Conservation (phyloP, 495 filamentous ascomycete species). For the Neurospora sp. region DNA sequence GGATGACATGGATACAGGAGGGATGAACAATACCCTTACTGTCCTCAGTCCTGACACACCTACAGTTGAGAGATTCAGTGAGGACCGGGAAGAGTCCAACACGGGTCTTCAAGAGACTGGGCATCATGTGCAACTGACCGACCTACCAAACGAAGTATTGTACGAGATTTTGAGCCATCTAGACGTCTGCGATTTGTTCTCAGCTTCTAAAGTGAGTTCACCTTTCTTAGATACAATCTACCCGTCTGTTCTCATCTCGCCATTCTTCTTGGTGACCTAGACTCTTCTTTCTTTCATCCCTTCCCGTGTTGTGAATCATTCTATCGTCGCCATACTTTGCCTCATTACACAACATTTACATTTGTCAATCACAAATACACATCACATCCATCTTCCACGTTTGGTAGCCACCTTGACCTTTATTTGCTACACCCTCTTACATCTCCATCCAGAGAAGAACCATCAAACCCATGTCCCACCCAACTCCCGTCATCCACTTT, state of each 20-base stretch:
- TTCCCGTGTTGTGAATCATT: background rate
- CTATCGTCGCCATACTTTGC: background rate
- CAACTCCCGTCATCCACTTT: background rate
- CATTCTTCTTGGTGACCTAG: background rate
- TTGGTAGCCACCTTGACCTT: background rate
- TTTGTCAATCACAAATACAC: too few species aligned
- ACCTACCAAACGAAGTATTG: constrained; percentile 47
- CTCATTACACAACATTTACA: background rate
- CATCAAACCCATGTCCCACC: background rate
- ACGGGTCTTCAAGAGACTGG: background rate
- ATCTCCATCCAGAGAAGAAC: background rate
- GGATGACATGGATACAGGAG: background rate
- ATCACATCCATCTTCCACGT: background rate
- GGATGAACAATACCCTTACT: background rate
- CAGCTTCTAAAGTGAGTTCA: constrained; percentile 42
- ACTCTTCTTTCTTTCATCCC: constrained; percentile 11
- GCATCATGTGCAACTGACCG: constrained; percentile 7
- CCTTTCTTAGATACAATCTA: constrained; percentile 2
- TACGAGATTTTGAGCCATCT: constrained; percentile 44
- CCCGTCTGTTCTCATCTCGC: background rate
- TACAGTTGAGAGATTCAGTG: background rate
- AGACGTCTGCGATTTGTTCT: constrained; percentile 48
- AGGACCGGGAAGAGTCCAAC: background rate
- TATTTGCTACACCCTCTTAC: background rate
- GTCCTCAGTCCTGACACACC: too few species aligned